Evolutionary conservation across 2,329 filamentous ascomycete genomes (phyloP).

Genomic region (Trichoderma gracile): DNA sequence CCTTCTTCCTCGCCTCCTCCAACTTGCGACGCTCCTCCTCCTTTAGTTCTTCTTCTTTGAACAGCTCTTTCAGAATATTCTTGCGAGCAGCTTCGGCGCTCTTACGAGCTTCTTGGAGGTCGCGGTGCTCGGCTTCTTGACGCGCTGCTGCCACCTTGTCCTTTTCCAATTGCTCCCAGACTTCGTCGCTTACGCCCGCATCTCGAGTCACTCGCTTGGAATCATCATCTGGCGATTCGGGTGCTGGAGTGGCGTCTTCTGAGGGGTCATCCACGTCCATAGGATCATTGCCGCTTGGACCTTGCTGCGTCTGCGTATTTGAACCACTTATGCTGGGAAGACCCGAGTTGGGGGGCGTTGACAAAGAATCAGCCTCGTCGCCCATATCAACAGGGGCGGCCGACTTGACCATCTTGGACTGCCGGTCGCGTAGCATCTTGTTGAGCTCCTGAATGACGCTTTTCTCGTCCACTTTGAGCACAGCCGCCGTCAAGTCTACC

Average conservation of each 20-base stretch:
- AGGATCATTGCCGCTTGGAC: conserved; percentile 10
- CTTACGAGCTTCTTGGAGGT: conserved; percentile 37
- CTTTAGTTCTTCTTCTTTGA: conserved; percentile 29
- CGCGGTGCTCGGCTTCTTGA: conserved; percentile 41
- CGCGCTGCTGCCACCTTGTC: conserved; percentile 47
- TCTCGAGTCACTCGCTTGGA: conserved; percentile 46
- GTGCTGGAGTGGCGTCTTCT: conserved; percentile 23
- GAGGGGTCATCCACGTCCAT: background rate
- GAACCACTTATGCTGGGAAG: background rate
- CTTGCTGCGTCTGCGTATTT: background rate
- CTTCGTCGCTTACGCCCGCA: conserved; percentile 56
- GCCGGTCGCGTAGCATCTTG: conserved; percentile 29
- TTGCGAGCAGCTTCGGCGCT: conserved; percentile 37
- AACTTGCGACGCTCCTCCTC: conserved; percentile 43
- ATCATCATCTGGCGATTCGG: too few relatives aligned
- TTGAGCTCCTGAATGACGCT: conserved; percentile 29
- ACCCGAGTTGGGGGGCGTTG: background rate
- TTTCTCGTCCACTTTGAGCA: conserved; percentile 29
- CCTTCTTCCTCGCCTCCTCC: conserved; percentile 32
- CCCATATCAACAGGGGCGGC: conserved; percentile 4
- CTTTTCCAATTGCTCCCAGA: conserved; percentile 61
- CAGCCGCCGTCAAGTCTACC: conserved; percentile 27
- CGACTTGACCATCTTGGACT: conserved; percentile 9
- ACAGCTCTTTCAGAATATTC: conserved; percentile 40
- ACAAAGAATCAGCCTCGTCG: conserved; percentile 10